phyloP scores from a whole-genome alignment of 2,329 filamentous ascomycete genomes.

The Microcera coccophila region DNA sequence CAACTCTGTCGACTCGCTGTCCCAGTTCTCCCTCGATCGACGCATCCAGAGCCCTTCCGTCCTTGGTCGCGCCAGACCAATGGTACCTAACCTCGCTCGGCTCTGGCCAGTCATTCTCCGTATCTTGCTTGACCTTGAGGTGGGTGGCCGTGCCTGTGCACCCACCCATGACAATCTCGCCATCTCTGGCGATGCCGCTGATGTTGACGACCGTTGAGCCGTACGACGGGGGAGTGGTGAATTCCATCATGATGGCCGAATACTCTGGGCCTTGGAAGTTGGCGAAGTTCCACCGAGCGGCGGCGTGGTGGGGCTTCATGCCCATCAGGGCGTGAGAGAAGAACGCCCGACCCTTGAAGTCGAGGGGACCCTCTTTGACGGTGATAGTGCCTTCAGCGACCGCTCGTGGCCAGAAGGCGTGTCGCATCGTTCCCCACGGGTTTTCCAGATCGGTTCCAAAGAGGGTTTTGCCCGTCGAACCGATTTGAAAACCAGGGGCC shows the following conservation, averaged over 20 bases:
- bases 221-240: conserved; percentile 88
- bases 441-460: conserved; percentile 82
- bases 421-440: conserved; percentile 90
- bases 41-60: conserved; percentile 69
- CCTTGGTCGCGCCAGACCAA: conserved; percentile 75
- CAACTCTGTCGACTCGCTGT: conserved; percentile 68
- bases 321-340: conserved; percentile 87
- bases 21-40: conserved; percentile 66
- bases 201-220: conserved; percentile 80
- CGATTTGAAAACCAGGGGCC: conserved; percentile 78
- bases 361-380: conserved; percentile 74
- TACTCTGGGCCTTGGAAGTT: conserved; percentile 85
- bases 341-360: conserved; percentile 75
- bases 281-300: conserved; percentile 87
- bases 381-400: conserved; percentile 77
- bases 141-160: conserved; percentile 64
- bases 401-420: conserved; percentile 92
- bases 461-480: conserved; percentile 76
- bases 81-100: conserved; percentile 69
- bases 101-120: conserved; percentile 83
- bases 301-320: conserved; percentile 98
- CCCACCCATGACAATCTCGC: conserved; percentile 72
- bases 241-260: conserved; percentile 94
- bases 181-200: conserved; percentile 76
- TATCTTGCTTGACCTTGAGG: conserved; percentile 64